Evolutionary conservation across 2,329 filamentous ascomycete genomes (phyloP), one percentile per base, ranked within the genome.

Genomic region (Trichoderma endophyticum): DNA sequence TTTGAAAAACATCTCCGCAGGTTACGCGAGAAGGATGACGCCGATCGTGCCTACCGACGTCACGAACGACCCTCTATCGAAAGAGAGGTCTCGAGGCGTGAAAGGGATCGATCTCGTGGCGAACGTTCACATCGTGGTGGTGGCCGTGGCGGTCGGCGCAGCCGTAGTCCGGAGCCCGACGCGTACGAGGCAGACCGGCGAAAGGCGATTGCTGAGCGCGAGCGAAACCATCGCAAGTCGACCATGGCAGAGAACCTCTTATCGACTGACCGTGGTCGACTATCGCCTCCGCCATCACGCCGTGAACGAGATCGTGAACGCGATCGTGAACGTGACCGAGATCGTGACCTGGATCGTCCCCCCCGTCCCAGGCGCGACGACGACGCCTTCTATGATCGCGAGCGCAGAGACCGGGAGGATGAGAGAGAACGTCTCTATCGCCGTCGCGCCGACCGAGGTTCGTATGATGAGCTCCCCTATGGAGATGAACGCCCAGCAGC

Each of bases 111-210:
- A 75, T 85, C 84, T 66, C 84, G 86, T 82, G 87, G 88, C 84
- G 90, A 91, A 82, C 86, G 88, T 83, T 86, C 87, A 82, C 88
- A 90, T 81, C 88, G 89, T 75, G 84, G 84, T 78, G 84, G 85
- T 76, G 85, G 83, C 75, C 88, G 88, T 77, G 82, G 85, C 78
- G 82, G 83, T 76, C 86, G 93, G 77, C 89, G 89, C 77, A 97
- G 93, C 79, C 93, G 94, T 77, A 95, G 92, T 77, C 95, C 94
- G n/a, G 96, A 98, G 81, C 89, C 90, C 72, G 95, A 99, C 83
- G 90, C 93, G 24, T 99, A 99, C 81, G 96, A 98, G 82, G 96
- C 95, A 73, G 96, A 99, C 80, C 91, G 96, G 75, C 92, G 94
- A 78, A 96, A 95, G 81, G 95, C 95, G 57, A 95, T 96, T 79